These are phyloP conservation scores for Saccharomycopsis sp. DNA, from an alignment of 805 yeast species.

Conservation along the genomic window DNA sequence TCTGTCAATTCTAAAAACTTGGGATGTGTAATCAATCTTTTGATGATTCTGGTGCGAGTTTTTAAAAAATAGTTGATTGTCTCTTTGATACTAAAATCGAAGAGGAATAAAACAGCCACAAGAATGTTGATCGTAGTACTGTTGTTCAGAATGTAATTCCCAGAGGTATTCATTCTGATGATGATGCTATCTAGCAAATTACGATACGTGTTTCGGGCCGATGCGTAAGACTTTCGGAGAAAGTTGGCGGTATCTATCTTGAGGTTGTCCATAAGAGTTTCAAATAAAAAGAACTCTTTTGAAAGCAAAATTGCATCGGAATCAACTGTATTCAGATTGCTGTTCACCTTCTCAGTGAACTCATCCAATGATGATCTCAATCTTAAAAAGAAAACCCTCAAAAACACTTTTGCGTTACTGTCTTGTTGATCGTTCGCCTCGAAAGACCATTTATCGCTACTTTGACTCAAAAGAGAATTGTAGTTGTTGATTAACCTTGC, in stretches of 20 bases:
- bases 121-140: constrained; percentile 1
- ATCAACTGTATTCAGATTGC: background rate
- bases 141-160: background rate
- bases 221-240: background rate
- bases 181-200: constrained; percentile 3
- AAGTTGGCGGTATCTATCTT: background rate
- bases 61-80: constrained; percentile 2
- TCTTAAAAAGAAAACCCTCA: background rate
- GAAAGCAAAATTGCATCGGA: constrained; percentile 3
- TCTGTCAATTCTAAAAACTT: constrained; percentile 2
- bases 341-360: background rate
- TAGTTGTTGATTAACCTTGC: constrained; percentile 2
- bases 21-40: background rate
- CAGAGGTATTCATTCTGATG: background rate
- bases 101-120: constrained; percentile 5
- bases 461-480: background rate
- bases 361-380: constrained; percentile 5
- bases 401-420: background rate
- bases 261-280: background rate
- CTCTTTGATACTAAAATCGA: background rate
- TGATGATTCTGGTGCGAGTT: background rate
- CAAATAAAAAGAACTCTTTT: constrained; percentile 14
- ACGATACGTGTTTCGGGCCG: background rate
- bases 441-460: background rate
- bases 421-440: background rate